phyloP scores from a whole-genome alignment of 768 basidiomycete species.

The Gloeopeniophorella convolvens region DNA sequence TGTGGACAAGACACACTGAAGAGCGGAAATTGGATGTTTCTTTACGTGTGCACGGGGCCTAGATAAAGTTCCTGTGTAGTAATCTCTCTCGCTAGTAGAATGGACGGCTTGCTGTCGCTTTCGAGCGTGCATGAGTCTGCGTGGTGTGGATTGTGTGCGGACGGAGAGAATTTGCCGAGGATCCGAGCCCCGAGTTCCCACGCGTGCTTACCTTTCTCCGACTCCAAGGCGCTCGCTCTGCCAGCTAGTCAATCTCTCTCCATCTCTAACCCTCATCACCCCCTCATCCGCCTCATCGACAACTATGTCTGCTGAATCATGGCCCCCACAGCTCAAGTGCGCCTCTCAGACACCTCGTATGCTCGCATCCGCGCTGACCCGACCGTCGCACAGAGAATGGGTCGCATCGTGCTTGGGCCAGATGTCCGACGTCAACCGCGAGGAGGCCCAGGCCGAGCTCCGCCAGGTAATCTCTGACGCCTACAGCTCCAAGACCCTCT shows the following conservation, averaged over 20 bases:
- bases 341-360: constrained; percentile 22
- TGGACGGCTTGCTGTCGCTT: neutral
- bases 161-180: too few species aligned
- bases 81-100: constrained; percentile 2
- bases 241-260: neutral
- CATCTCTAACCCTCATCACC: neutral
- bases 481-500: constrained; percentile 75
- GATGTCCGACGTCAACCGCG: constrained; percentile 82
- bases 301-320: constrained; percentile 70
- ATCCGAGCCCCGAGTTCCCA: constrained; percentile 9
- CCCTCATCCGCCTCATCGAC: neutral
- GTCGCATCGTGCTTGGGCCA: constrained; percentile 89
- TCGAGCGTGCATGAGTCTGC: too few species aligned
- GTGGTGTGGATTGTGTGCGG: neutral
- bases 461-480: constrained; percentile 96
- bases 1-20: constrained; percentile 38
- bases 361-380: constrained; percentile 15
- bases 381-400: constrained; percentile 63
- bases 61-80: constrained; percentile 14
- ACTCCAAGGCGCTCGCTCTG: too few species aligned
- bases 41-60: constrained; percentile 6
- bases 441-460: constrained; percentile 87
- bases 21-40: constrained; percentile 1
- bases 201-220: neutral
- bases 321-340: constrained; percentile 77